Evolutionary conservation across 179 eudicot genomes (phyloP), one percentile per base, ranked within the genome.

Genomic region (Carnegiea gigantea): DNA sequence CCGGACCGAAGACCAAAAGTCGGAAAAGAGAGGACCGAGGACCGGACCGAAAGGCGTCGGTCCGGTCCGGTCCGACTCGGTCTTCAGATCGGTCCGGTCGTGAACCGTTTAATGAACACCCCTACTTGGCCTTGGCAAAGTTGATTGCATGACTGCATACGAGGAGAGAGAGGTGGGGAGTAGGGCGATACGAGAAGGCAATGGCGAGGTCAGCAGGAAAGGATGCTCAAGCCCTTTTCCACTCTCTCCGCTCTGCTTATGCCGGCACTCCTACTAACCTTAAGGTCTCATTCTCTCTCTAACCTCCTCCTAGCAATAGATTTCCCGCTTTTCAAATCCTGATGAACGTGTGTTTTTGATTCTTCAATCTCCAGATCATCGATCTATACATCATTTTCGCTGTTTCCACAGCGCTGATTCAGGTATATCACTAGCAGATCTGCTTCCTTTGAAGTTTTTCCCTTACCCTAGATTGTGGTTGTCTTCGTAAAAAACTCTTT

Each of bases 311-410:
- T 8, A 0, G 20, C 36, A 14, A 18, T 57, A 1, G 62, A 15
- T 57, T 57, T 15, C n/a, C 33, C 18, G 11, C 11, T 28, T 44
- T 43, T 54, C 21, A 6, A 46, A 13, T 75, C 49, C 8, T 64
- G 0, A 6, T 57, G 53, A 48, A 48, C 20, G 38, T 26, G 14
- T 54, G 14, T 20, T 23, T 65, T 4, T 23, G 26, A 48, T 57
- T 23, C 36, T 62, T 14, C 75, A 80, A 30, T 59, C 80, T 80
- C 62, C 89, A 95, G 98, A 91, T 93, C 89, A 93, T 95, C 77
- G 98, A 95, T 87, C 87, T 91, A 54, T 95, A 95, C 86, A 86
- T 93, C 24, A 53, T 89, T 43, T 95, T 93, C 62, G 97, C 98
- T 5, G 81, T 91, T 48, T 85, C 83, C 60, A 92, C 98, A 11